A percentile compares a stretch with the other conserved stretches of the same genome.
Evolutionary conservation across 2,329 filamentous ascomycete species (phyloP).

Genomic region (Neophaeococcomyces aloes): DNA sequence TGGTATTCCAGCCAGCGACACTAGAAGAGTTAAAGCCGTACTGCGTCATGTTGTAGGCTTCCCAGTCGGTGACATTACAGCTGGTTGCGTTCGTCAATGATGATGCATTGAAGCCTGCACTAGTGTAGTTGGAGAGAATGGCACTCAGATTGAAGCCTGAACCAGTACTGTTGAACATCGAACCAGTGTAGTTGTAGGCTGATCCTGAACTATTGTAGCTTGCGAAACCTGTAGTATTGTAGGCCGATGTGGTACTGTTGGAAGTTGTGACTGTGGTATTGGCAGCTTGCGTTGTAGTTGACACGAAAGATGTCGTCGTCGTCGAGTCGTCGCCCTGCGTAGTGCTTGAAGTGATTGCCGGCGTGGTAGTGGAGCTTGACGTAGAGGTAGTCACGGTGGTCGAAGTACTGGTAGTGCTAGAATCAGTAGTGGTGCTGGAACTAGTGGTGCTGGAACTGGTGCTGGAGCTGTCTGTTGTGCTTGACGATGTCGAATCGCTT

Average conservation of each 20-base stretch:
- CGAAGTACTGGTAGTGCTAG: background rate
- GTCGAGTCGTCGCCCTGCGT: background rate
- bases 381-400: background rate
- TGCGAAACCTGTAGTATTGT: background rate
- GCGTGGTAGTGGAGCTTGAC: background rate
- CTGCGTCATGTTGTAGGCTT: background rate
- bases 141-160: background rate
- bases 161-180: background rate
- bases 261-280: background rate
- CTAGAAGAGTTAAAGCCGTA: background rate
- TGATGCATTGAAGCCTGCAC: background rate
- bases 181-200: background rate
- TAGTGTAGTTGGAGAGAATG: no score
- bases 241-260: background rate
- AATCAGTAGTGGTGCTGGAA: background rate
- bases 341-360: background rate
- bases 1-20: slow-evolving; percentile 3
- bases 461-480: background rate
- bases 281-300: background rate
- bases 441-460: background rate
- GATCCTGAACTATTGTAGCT: background rate
- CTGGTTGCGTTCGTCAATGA: background rate
- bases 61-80: background rate
- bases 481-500: background rate
- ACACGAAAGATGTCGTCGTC: background rate